A percentile compares a stretch with the other conserved stretches of the same genome.
These are phyloP conservation scores for Quercus glauca DNA, from an alignment of 306 rosid species.

Conservation along the genomic window DNA sequence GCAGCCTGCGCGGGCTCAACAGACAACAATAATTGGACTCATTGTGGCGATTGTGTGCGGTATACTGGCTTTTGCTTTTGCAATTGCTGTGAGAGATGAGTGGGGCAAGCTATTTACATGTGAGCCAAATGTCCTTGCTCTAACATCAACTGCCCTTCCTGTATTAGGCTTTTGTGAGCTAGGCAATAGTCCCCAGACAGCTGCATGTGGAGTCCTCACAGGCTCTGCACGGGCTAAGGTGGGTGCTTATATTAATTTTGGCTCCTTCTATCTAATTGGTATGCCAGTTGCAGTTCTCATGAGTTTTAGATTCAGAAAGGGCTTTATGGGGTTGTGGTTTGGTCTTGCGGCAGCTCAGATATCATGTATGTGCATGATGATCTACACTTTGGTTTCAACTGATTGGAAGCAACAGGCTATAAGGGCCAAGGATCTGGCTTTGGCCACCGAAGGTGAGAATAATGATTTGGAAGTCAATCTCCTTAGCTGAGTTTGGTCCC, in stretches of 20 bases:
- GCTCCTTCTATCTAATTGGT: slow-evolving; percentile 5
- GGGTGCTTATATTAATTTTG: slow-evolving; percentile 4
- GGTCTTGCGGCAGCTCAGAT: slow-evolving; percentile 8
- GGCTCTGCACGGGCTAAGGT: slow-evolving; percentile 5
- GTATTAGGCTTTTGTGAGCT: slow-evolving; percentile 4
- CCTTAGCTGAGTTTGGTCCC: background rate
- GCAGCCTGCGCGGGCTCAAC: background rate
- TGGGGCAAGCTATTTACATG: slow-evolving; percentile 6
- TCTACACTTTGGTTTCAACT: background rate
- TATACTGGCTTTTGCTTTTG: background rate
- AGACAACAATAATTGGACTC: background rate
- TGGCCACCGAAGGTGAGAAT: background rate
- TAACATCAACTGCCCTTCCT: slow-evolving; percentile 1
- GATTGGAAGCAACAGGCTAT: background rate
- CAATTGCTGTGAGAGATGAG: background rate
- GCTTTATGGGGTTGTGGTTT: slow-evolving; percentile 4
- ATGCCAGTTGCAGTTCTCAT: slow-evolving; percentile 6
- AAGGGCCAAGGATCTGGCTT: slow-evolving; percentile 1
- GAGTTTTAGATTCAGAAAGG: background rate
- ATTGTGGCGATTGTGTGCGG: background rate
- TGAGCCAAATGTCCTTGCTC: background rate
- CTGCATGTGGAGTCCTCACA: slow-evolving; percentile 7
- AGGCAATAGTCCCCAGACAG: slow-evolving; percentile 10
- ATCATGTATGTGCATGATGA: slow-evolving; percentile 9
- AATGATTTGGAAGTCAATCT: background rate